Conservation (phyloP, 2,329 filamentous ascomycete genomes). For the Periconia digitata region DNA sequence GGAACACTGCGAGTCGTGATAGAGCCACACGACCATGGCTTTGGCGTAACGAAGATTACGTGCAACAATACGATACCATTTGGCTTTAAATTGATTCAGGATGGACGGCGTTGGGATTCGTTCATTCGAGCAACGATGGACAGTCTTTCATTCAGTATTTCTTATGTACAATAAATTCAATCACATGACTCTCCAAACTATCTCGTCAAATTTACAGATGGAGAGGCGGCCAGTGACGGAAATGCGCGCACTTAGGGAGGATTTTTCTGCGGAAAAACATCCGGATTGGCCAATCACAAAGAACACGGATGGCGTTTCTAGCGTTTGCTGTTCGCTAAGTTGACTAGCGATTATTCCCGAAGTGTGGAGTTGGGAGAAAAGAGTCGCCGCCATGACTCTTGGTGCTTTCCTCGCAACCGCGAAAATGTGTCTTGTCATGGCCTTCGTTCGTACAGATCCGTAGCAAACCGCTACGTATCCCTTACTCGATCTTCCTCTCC, state of each 20-base stretch:
- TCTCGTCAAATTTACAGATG: not conserved
- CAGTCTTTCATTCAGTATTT: not conserved
- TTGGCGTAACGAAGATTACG: not conserved
- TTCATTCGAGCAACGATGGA: not conserved
- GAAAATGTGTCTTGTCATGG: not conserved
- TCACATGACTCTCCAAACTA: not conserved
- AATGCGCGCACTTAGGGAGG: not conserved
- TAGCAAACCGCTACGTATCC: too few relatives aligned
- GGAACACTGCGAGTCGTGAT: slow-evolving; percentile 59
- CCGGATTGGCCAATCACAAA: not conserved
- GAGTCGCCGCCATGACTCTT: not conserved
- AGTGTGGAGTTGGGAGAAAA: not conserved
- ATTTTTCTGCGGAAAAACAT: too few relatives aligned
- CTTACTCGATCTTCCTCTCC: too few relatives aligned
- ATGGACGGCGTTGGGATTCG: slow-evolving; percentile 8
- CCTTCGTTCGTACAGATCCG: too few relatives aligned
- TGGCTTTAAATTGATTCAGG: slow-evolving; percentile 27
- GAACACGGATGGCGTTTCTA: not conserved
- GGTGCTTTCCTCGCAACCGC: not conserved
- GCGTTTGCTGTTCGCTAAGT: not conserved
- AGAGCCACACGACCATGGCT: slow-evolving; percentile 4
- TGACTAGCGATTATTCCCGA: not conserved
- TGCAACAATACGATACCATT: slow-evolving; percentile 21
- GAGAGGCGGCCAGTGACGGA: not conserved
- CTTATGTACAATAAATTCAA: not conserved